Evolutionary conservation across 768 basidiomycete species (phyloP).

Genomic region (Trametes elegans): DNA sequence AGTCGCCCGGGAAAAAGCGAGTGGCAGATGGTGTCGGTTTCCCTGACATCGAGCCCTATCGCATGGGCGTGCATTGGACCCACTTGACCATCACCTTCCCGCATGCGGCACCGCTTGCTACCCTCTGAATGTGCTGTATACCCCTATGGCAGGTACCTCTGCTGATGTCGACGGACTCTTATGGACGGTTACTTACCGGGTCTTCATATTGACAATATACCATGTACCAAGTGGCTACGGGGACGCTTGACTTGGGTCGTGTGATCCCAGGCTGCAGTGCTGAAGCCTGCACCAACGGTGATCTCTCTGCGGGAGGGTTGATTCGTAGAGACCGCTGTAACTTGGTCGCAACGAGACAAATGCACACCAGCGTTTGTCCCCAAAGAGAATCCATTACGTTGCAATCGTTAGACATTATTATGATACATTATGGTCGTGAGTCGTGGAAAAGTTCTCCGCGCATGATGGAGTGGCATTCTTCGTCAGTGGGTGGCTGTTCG

Average conservation of each 20-base stretch:
- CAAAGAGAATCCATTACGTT: conserved; percentile 7
- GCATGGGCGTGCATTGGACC: conserved; percentile 14
- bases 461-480: background rate
- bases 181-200: background rate
- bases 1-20: background rate
- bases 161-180: background rate
- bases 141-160: background rate
- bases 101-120: conserved; percentile 10
- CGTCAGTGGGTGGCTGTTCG: background rate
- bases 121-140: background rate
- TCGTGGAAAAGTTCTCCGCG: background rate
- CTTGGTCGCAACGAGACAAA: background rate
- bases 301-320: too few relatives aligned
- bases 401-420: conserved; percentile 5
- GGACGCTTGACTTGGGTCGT: too few relatives aligned
- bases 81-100: conserved; percentile 8
- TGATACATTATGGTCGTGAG: background rate
- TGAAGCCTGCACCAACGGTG: too few relatives aligned
- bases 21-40: conserved; percentile 12
- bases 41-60: conserved; percentile 12
- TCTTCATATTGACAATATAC: too few relatives aligned
- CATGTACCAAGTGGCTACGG: too few relatives aligned
- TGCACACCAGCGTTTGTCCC: background rate
- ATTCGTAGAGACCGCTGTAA: too few relatives aligned
- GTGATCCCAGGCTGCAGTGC: too few relatives aligned